phyloP scores from a whole-genome alignment of 2,329 filamentous ascomycete genomes.

The Aspergillus puulaauensis region DNA sequence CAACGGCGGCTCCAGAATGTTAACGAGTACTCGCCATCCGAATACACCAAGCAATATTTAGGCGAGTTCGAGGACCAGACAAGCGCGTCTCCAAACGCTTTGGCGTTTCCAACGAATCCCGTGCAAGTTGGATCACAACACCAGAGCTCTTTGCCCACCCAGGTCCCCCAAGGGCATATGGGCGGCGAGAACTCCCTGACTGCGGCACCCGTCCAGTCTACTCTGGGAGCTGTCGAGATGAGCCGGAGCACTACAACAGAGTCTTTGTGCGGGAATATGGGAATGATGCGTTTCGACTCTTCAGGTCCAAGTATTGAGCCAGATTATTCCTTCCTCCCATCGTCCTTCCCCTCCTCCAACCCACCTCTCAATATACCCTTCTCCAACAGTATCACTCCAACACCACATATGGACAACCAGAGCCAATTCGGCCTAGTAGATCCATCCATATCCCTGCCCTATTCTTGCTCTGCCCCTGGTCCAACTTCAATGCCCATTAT shows the following conservation, averaged over 20 bases:
- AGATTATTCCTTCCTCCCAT: constrained; percentile 28
- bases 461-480: constrained; percentile 39
- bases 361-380: constrained; percentile 30
- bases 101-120: constrained; percentile 25
- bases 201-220: constrained; percentile 27
- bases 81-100: constrained; percentile 23
- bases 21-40: constrained; percentile 43
- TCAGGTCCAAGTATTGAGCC: constrained; percentile 37
- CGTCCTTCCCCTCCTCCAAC: constrained; percentile 28
- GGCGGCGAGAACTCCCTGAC: constrained; percentile 15
- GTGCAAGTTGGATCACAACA: constrained; percentile 25
- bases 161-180: constrained; percentile 23
- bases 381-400: constrained; percentile 21
- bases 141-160: constrained; percentile 14
- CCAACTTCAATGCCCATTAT: constrained; percentile 32
- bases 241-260: constrained; percentile 47
- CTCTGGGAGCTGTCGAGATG: constrained; percentile 41
- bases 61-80: constrained; percentile 29
- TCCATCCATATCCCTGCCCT: constrained; percentile 28
- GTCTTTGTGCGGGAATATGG: constrained; percentile 43
- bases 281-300: constrained; percentile 47
- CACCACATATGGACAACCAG: constrained; percentile 19
- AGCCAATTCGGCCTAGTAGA: constrained; percentile 33
- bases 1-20: constrained; percentile 34
- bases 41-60: constrained; percentile 40